phyloP scores from a whole-genome alignment of 768 basidiomycete genomes.

The Cystofilobasidium bisporidii region DNA sequence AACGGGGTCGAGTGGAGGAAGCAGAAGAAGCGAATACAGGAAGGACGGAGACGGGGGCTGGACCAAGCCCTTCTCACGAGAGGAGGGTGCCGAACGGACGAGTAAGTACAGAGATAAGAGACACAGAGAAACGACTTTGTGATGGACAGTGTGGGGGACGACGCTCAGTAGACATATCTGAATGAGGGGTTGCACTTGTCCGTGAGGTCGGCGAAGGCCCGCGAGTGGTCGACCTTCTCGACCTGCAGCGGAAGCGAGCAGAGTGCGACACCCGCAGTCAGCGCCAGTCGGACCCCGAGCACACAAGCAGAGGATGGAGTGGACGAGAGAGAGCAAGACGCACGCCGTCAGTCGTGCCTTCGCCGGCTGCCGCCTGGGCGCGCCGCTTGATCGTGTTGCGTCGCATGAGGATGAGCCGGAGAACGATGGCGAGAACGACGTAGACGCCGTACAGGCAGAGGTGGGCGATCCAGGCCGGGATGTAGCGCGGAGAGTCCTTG shows the following conservation, averaged over 20 bases:
- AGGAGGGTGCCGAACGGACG: no score
- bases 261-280: no score
- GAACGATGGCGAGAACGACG: conserved; percentile 41
- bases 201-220: conserved; percentile 49
- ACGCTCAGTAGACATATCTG: conserved; percentile 7
- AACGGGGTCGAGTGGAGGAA: no score
- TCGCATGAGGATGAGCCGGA: conserved; percentile 45
- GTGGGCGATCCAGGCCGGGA: conserved; percentile 47
- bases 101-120: no score
- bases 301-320: conserved; percentile 28
- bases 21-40: no score
- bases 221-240: conserved; percentile 36
- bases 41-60: no score
- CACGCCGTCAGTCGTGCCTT: neutral
- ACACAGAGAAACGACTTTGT: no score
- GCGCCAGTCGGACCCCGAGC: no score
- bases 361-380: conserved; percentile 32
- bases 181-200: conserved; percentile 47
- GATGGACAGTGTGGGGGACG: neutral
- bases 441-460: conserved; percentile 47
- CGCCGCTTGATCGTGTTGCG: conserved; percentile 37
- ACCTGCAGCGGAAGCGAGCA: neutral
- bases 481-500: conserved; percentile 47
- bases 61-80: no score
- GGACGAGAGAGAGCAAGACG: conserved; percentile 17